A percentile compares a stretch with the other conserved stretches of the same genome.
Conservation (phyloP, 768 basidiomycete species). For the Hydnum rufescens region DNA sequence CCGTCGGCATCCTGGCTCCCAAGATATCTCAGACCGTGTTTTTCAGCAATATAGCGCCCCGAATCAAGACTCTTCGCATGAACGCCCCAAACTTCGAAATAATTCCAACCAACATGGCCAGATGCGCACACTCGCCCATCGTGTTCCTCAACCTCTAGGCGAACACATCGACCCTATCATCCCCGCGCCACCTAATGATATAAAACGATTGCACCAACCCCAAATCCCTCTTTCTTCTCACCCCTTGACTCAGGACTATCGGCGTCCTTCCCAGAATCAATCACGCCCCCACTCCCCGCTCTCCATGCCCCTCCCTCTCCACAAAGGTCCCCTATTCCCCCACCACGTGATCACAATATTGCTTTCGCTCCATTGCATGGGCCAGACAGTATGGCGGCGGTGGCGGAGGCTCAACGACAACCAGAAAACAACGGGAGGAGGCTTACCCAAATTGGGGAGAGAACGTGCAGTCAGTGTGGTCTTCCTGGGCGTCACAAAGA, state of each 20-base stretch:
- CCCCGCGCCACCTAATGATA: neutral
- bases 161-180: neutral
- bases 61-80: neutral
- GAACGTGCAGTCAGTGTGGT: conserved; percentile 62
- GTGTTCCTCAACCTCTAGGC: neutral
- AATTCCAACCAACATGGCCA: conserved; percentile 1
- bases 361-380: neutral
- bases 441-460: conserved; percentile 16
- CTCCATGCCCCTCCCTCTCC: too few relatives aligned
- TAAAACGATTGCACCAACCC: neutral
- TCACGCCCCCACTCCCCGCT: too few relatives aligned
- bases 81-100: neutral
- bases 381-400: neutral
- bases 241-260: neutral
- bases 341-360: neutral
- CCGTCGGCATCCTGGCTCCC: neutral
- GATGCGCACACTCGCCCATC: neutral
- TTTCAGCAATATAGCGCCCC: neutral
- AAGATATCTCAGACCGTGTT: neutral
- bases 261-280: too few relatives aligned
- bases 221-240: neutral
- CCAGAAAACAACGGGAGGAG: neutral
- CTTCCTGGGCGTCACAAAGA: conserved; percentile 61
- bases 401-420: neutral
- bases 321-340: too few relatives aligned